Conservation (phyloP, 2,329 filamentous ascomycete genomes). For the Exophiala xenobiotica region DNA sequence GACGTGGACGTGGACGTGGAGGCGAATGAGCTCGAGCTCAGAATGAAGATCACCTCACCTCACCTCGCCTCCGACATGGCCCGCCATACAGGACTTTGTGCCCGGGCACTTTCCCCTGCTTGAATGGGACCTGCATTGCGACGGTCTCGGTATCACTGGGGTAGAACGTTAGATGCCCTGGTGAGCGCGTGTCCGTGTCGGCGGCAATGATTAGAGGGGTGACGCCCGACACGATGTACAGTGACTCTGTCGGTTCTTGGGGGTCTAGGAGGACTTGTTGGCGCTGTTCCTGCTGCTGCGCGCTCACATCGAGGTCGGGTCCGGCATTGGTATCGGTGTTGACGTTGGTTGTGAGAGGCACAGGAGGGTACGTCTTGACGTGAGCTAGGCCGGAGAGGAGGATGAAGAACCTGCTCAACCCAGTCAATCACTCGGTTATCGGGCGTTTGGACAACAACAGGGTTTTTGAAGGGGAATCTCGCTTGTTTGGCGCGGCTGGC, state of each 20-base stretch:
- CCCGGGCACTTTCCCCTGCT: constrained; percentile 20
- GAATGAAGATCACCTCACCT: too few relatives aligned
- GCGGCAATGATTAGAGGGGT: constrained; percentile 30
- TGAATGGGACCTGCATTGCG: constrained; percentile 33
- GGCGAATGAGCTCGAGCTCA: too few relatives aligned
- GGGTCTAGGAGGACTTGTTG: too few relatives aligned
- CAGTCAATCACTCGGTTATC: too few relatives aligned
- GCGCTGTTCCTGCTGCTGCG: too few relatives aligned
- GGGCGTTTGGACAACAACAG: too few relatives aligned
- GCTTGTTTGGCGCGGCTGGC: too few relatives aligned
- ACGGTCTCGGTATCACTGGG: constrained; percentile 29
- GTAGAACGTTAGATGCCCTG: constrained; percentile 34
- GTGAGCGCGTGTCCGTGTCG: constrained; percentile 28
- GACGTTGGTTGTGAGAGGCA: neutral
- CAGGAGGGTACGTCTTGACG: constrained; percentile 3
- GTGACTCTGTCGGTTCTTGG: neutral
- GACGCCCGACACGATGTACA: constrained; percentile 13
- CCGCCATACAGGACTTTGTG: constrained; percentile 12
- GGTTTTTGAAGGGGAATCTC: too few relatives aligned
- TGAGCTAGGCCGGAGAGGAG: constrained; percentile 11
- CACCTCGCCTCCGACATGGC: constrained; percentile 8
- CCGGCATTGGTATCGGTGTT: neutral
- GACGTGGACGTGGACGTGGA: too few relatives aligned
- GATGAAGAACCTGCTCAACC: constrained; percentile 10
- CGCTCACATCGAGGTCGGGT: too few relatives aligned